A percentile compares a stretch with the other conserved stretches of the same genome.
Evolutionary conservation across 2,329 filamentous ascomycete species (phyloP).

Genomic region (Cephalotrichum gorgonifer): DNA sequence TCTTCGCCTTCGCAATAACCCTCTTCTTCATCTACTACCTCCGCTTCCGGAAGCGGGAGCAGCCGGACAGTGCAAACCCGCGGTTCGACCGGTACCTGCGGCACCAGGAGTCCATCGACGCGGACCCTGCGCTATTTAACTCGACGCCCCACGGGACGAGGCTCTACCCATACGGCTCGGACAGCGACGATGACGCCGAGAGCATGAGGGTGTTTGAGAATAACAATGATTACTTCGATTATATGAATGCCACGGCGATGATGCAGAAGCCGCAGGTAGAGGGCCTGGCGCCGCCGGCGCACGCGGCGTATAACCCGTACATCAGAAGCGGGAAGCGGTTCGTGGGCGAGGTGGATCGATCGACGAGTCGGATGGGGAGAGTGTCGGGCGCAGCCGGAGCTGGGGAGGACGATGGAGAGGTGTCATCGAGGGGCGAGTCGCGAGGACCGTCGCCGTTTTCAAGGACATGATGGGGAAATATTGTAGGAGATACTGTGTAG

Average conservation of each 20-base stretch:
- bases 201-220: neutral
- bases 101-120: neutral
- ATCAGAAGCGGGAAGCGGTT: neutral
- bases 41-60: slow-evolving; percentile 20
- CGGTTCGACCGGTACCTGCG: neutral
- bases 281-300: neutral
- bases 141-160: too few species aligned
- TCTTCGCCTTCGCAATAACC: slow-evolving; percentile 28
- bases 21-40: slow-evolving; percentile 38
- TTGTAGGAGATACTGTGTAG: too few species aligned
- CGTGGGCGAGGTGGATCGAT: neutral
- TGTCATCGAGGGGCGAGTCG: too few species aligned
- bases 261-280: neutral
- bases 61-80: slow-evolving; percentile 7
- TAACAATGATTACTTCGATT: neutral
- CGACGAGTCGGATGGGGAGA: too few species aligned
- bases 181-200: neutral
- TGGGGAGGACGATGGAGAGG: too few species aligned
- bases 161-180: neutral
- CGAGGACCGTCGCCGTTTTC: too few species aligned
- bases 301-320: neutral
- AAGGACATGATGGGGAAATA: too few species aligned
- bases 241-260: neutral
- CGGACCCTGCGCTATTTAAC: neutral
- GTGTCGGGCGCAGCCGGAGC: too few species aligned